These are phyloP conservation scores for Scleromitrula shiraiana DNA, from an alignment of 2,329 filamentous ascomycete genomes.

Conservation along the genomic window DNA sequence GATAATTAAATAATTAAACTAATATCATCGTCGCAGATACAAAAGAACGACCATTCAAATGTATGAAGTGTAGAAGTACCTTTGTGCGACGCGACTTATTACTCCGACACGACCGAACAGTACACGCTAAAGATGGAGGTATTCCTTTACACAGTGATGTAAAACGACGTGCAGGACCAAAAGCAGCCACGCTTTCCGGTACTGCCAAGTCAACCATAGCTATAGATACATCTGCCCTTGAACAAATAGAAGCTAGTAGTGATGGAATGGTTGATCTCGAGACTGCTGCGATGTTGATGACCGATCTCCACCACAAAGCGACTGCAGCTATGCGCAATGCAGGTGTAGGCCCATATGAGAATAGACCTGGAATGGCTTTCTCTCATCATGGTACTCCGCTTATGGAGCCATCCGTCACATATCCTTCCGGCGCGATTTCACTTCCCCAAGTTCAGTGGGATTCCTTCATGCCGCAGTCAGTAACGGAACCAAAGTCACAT, in stretches of 20 bases:
- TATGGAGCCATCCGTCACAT: constrained; percentile 71
- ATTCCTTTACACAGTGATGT: constrained; percentile 89
- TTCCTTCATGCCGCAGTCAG: constrained; percentile 65
- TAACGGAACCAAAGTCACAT: constrained; percentile 65
- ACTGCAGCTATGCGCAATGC: constrained; percentile 62
- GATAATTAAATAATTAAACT: constrained; percentile 6
- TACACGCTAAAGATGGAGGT: constrained; percentile 96
- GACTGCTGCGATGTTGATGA: constrained; percentile 96
- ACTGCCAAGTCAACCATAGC: constrained; percentile 72
- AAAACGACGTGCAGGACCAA: constrained; percentile 71
- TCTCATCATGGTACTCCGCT: constrained; percentile 63
- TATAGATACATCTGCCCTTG: constrained; percentile 77
- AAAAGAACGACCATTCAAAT: constrained; percentile 98
- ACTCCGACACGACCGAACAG: constrained; percentile 92
- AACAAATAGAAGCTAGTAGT: constrained; percentile 86
- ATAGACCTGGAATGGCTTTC: constrained; percentile 57
- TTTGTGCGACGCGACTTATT: constrained; percentile 96
- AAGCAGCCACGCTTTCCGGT: constrained; percentile 53
- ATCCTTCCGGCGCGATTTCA: constrained; percentile 70
- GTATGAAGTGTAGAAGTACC: constrained; percentile 94
- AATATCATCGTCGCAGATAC: constrained; percentile 57
- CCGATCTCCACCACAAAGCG: constrained; percentile 94
- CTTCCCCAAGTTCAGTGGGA: constrained; percentile 90
- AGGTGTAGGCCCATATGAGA: constrained; percentile 43
- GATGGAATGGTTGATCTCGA: constrained; percentile 93